Base-by-base conservation (phyloP, 768 basidiomycete species). In the Lactarius indigo region DNA sequence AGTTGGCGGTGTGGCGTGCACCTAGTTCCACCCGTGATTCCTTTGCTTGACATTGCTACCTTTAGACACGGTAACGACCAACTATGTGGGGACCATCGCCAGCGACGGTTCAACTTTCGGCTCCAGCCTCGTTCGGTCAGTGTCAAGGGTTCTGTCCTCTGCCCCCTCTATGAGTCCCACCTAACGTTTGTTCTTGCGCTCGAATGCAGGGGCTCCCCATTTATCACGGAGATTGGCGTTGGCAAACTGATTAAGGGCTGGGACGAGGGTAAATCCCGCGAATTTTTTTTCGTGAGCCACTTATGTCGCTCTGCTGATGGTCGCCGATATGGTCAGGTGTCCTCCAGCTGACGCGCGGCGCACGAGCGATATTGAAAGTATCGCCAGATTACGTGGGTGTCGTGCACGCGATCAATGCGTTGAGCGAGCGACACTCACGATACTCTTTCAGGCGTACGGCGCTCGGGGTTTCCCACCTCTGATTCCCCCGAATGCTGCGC, bases 171-270 rank as follows among this genome's bases (percentile, higher is more conserved):
- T 17, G 13, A 44, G 39, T 39, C 37, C 30, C 39, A 50, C 30
- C n/a, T 37, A 28, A 31, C 52, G 52, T 33, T 17, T 31, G 41
- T 44, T 10, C 39, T 47, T 31, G 44, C 63, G 23, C 52, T 57
- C 20, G 39, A 47, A 28, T 30, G 52, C 74, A 91, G 91, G 41
- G 79, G 79, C 0, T 7, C 20, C 0, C 84, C 91, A 2, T 92
- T 94, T 74, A 71, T 76, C 70, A 91, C 89, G 5, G 73, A 84
- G 73, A 92, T 93, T 66, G 91, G 92, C 56, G 80, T 86, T 26
- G 89, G 90, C 3, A 87, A 88, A 73, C 91, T 94, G 54, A 94
- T 94, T 78, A 88, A 82, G 74, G 91, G 91, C 47, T 94, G 92
- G 92, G 92, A 94, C 73, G 91, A 93, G 76, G 92, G 92, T 88